Evolutionary conservation across 139 green algal species (phyloP), one percentile per base, ranked within the genome.

Genomic region (Astrephomene gubernaculifera): DNA sequence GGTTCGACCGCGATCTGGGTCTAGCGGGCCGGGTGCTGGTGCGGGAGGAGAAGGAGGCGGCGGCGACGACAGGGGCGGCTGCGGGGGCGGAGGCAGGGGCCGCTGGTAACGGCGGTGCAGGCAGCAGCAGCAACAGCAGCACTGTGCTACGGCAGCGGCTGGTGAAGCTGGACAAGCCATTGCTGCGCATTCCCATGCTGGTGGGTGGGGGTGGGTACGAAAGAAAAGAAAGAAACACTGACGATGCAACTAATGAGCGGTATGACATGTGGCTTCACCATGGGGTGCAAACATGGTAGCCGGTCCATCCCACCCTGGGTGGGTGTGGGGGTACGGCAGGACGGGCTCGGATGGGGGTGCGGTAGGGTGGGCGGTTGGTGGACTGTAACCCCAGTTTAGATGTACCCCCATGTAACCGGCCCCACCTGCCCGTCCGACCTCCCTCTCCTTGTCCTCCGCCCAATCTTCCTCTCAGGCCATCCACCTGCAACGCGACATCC

Each of bases 1-100:
- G 97, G 97, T 99, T 99, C 89, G 97, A 99, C 89, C 91, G 97
- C 0, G 97, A 99, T 89, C 92, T 99, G 49, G 92, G 90, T 4
- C 90, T 99, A 25, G 97, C 97, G 29, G 95, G 95, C 38, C 91
- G 94, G 1, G 94, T 97, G 83, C 87, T 98, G 57, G 75, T 98
- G 29, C 80, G 90, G 0, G 78, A 93, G 69, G 85, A 64, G 0
- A 76, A 1, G 10, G 27, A 10, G 43, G 24, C 22, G 22, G 67
- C 21, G 67, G 38, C 5, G n/a, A n/a, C n/a, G n/a, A n/a, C n/a
- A n/a, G n/a, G 38, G 19, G 19, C 31, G 49, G 33, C 25, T 21
- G 67, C 67, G 36, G 67, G 25, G 64, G 83, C 65, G 72, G 86
- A 31, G 53, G 61, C 33, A 33, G 49, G 14, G 7, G 31, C 33